A percentile compares a stretch with the other conserved stretches of the same genome.
Conservation (phyloP, 129 eudicot genomes). For the Tanacetum coccineum region DNA sequence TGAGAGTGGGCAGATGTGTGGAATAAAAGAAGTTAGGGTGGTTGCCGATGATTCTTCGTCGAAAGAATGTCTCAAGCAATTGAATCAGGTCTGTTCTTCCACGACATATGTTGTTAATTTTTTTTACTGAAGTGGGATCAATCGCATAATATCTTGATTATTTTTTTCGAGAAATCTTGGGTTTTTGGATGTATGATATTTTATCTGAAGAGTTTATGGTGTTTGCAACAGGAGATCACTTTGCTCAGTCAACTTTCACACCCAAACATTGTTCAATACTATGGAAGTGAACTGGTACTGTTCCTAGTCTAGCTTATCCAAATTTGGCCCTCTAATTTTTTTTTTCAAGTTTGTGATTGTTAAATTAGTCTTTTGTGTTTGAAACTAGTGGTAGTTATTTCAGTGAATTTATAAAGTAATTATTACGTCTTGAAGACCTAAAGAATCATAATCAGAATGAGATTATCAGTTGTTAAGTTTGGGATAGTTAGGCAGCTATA, state of each 20-base stretch:
- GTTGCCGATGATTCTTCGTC: conserved; percentile 73
- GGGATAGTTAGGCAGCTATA: no score
- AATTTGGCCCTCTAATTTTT: not conserved
- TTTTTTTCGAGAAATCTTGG: not conserved
- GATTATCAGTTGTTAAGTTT: not conserved
- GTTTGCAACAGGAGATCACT: conserved; percentile 63
- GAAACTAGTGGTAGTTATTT: not conserved
- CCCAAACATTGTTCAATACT: conserved; percentile 83
- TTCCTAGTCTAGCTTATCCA: not conserved
- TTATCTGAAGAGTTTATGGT: conserved; percentile 14
- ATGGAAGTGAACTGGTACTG: conserved; percentile 88
- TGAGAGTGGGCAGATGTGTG: conserved; percentile 95
- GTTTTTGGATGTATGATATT: no score
- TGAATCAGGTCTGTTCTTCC: conserved; percentile 66
- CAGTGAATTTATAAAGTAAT: not conserved
- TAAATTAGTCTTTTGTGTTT: not conserved
- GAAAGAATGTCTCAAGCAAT: conserved; percentile 85
- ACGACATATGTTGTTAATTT: not conserved
- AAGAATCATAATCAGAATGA: not conserved
- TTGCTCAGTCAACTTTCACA: conserved; percentile 85
- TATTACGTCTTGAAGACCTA: not conserved
- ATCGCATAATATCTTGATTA: not conserved
- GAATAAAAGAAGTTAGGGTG: conserved; percentile 84
- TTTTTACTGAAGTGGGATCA: not conserved
- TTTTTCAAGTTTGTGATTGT: not conserved